Evolutionary conservation across 1,284 basidiomycete genomes (phyloP).

Genomic region (Porogramme epimiltina): DNA sequence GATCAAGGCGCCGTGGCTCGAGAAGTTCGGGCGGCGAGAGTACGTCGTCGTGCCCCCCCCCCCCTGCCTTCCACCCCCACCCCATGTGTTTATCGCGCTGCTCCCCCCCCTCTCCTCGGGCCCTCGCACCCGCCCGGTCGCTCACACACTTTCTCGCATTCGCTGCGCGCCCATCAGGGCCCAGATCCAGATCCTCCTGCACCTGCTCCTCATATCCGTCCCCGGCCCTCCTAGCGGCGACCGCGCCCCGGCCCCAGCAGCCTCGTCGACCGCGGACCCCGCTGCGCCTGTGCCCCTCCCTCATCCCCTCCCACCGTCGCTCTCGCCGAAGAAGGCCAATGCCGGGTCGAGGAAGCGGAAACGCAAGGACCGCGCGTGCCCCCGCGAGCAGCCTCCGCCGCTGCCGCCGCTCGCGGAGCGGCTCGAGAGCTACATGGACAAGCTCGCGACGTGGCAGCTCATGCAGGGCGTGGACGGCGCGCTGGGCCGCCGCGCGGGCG

Average conservation of each 20-base stretch:
- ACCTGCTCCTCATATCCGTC: slow-evolving; percentile 63
- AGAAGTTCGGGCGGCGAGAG: slow-evolving; percentile 73
- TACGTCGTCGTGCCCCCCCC: slow-evolving; percentile 40
- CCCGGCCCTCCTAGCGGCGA: slow-evolving; percentile 35
- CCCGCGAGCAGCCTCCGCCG: slow-evolving; percentile 16
- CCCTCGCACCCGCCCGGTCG: neutral
- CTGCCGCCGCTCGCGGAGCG: slow-evolving; percentile 44
- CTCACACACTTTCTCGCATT: slow-evolving; percentile 5
- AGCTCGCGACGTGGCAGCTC: slow-evolving; percentile 74
- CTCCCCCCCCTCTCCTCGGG: neutral
- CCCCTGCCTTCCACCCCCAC: neutral
- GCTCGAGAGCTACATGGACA: slow-evolving; percentile 75
- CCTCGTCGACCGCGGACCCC: neutral
- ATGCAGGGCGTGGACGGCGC: slow-evolving; percentile 38
- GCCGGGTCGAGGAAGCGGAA: slow-evolving; percentile 20
- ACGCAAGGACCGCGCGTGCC: slow-evolving; percentile 41
- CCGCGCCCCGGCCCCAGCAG: neutral
- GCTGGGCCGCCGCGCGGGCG: slow-evolving; percentile 14
- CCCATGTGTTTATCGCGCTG: slow-evolving; percentile 2
- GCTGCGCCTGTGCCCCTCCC: neutral
- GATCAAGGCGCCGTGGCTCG: slow-evolving; percentile 58
- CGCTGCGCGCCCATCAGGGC: slow-evolving; percentile 43
- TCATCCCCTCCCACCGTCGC: slow-evolving; percentile 19
- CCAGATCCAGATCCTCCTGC: slow-evolving; percentile 71
- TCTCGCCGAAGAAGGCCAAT: slow-evolving; percentile 16